Conservation (phyloP, 768 basidiomycete species). For the Russula virescens region DNA sequence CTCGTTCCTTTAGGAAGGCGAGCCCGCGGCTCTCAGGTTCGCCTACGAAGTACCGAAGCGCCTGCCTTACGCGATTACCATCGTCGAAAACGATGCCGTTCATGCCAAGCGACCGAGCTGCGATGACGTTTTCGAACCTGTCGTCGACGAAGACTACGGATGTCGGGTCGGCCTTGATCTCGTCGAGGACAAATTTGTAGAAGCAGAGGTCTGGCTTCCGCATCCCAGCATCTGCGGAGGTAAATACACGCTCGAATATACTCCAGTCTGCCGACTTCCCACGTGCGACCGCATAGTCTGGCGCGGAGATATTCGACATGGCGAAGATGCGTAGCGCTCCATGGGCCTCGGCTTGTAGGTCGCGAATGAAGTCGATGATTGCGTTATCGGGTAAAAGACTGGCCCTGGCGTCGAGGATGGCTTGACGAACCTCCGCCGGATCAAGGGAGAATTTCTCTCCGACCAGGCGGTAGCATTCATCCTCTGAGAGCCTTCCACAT, state of each 20-base stretch:
- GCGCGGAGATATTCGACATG: constrained; percentile 55
- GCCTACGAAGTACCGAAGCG: constrained; percentile 43
- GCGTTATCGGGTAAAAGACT: constrained; percentile 41
- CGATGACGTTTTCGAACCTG: constrained; percentile 52
- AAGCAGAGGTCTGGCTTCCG: constrained; percentile 53
- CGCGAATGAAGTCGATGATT: constrained; percentile 42
- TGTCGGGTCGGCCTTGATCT: constrained; percentile 41
- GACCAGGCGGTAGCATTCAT: constrained; percentile 40
- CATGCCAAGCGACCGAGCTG: constrained; percentile 52
- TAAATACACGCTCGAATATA: constrained; percentile 46
- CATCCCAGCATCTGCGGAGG: constrained; percentile 46
- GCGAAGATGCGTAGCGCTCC: constrained; percentile 41
- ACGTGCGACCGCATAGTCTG: constrained; percentile 44
- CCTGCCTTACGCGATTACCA: constrained; percentile 36
- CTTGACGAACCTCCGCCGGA: constrained; percentile 37
- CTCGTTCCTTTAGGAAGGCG: constrained; percentile 38
- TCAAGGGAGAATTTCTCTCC: constrained; percentile 37
- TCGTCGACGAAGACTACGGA: constrained; percentile 54
- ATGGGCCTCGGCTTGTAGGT: constrained; percentile 38
- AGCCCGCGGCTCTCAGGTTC: constrained; percentile 42
- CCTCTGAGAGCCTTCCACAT: constrained; percentile 39
- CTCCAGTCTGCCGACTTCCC: constrained; percentile 45
- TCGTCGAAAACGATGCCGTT: constrained; percentile 49
- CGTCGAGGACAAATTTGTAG: constrained; percentile 43
- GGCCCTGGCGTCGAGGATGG: constrained; percentile 45